phyloP scores from a whole-genome alignment of 768 basidiomycete species.

The Tricholoma flavovirens region DNA sequence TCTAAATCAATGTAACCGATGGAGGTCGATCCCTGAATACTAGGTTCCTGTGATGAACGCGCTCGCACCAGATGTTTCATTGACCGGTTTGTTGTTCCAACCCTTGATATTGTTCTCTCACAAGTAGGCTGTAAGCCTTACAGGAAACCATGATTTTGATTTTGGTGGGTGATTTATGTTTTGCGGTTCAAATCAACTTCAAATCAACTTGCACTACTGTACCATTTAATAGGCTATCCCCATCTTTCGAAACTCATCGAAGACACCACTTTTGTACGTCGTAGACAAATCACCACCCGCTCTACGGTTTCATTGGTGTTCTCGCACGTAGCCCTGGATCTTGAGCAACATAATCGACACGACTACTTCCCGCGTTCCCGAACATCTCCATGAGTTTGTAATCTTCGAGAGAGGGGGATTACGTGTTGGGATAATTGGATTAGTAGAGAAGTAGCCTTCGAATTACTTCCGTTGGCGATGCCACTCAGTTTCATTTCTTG shows the following conservation, averaged over 20 bases:
- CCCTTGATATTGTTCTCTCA: not conserved
- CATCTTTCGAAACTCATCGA: constrained; percentile 62
- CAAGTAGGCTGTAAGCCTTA: not conserved
- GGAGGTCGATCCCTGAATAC: too few relatives aligned
- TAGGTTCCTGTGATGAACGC: constrained; percentile 85
- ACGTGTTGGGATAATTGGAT: constrained; percentile 75
- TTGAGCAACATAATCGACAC: constrained; percentile 81
- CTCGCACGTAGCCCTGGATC: constrained; percentile 69
- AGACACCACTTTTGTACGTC: constrained; percentile 69
- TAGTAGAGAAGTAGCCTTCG: constrained; percentile 69
- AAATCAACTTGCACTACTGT: not conserved
- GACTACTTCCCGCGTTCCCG: constrained; percentile 56
- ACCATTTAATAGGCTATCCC: constrained; percentile 44
- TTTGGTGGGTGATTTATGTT: constrained; percentile 46
- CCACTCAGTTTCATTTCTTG: not conserved
- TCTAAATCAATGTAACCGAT: not conserved
- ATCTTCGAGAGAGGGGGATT: constrained; percentile 67
- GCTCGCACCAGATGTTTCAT: constrained; percentile 70
- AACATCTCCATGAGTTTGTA: constrained; percentile 51
- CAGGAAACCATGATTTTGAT: constrained; percentile 93
- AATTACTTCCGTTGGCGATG: not conserved
- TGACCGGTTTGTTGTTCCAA: constrained; percentile 56
- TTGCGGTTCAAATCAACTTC: too few relatives aligned
- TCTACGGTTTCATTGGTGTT: not conserved
- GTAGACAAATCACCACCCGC: not conserved